phyloP scores from a whole-genome alignment of 768 basidiomycete species.

The Leccinum imitatum region DNA sequence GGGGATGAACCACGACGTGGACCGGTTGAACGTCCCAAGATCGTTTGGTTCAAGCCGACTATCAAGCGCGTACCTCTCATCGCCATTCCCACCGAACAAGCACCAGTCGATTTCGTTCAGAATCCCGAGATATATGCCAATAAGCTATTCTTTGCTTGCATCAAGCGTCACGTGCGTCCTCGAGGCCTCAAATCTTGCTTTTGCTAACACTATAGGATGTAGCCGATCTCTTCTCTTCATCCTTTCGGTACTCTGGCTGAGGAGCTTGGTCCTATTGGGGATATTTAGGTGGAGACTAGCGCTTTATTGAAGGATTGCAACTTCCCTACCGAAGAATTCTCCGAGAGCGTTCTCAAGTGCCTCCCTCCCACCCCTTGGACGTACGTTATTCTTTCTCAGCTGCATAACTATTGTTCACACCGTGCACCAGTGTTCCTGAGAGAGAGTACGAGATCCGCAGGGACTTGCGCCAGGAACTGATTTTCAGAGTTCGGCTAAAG shows the following conservation, averaged over 20 bases:
- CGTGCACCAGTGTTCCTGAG: slow-evolving; percentile 69
- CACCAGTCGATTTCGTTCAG: slow-evolving; percentile 93
- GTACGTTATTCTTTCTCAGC: slow-evolving; percentile 41
- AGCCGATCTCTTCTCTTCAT: slow-evolving; percentile 95
- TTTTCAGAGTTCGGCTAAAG: slow-evolving; percentile 86
- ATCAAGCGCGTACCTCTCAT: slow-evolving; percentile 99
- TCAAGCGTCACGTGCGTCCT: slow-evolving; percentile 88
- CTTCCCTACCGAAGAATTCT: slow-evolving; percentile 97
- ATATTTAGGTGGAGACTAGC: slow-evolving; percentile 96
- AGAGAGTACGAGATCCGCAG: slow-evolving; percentile 84
- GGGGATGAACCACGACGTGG: slow-evolving; percentile 78
- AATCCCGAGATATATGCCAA: slow-evolving; percentile 89
- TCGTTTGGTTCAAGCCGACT: slow-evolving; percentile 99
- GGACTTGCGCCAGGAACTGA: slow-evolving; percentile 80
- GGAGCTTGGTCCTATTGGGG: slow-evolving; percentile 97
- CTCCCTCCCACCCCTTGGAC: slow-evolving; percentile 76
- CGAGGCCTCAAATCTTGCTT: slow-evolving; percentile 7
- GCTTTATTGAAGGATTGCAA: slow-evolving; percentile 98
- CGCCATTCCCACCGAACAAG: slow-evolving; percentile 98
- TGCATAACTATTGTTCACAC: slow-evolving; percentile 10
- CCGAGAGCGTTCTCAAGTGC: slow-evolving; percentile 93
- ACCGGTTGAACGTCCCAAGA: slow-evolving; percentile 91
- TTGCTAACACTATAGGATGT: slow-evolving; percentile 22
- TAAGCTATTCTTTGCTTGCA: slow-evolving; percentile 94
- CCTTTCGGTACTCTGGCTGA: slow-evolving; percentile 98